phyloP scores from a whole-genome alignment of 441 rosid species.

The Erodium trifolium region DNA sequence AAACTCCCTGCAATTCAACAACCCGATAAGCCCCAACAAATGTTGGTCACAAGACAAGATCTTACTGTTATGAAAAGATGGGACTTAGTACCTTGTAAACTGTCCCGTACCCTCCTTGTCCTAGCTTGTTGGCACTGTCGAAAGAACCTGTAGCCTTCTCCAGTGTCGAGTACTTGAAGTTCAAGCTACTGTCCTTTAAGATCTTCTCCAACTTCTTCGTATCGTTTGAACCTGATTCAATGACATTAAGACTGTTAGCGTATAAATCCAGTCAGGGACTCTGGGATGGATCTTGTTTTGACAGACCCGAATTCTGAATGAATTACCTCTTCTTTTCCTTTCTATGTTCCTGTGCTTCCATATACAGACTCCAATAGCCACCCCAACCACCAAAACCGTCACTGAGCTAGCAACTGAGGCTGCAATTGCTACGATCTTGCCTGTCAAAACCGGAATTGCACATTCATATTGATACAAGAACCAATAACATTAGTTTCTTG shows the following conservation, averaged over 20 bases:
- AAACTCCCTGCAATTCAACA: slow-evolving; percentile 47
- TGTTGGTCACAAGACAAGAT: no score
- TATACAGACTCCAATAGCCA: slow-evolving; percentile 31
- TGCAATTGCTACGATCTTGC: slow-evolving; percentile 31
- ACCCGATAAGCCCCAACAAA: no score
- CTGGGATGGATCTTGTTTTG: no score
- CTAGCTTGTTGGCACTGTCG: slow-evolving; percentile 60
- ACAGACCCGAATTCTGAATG: not conserved
- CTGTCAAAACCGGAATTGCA: slow-evolving; percentile 24
- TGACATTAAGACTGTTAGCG: no score
- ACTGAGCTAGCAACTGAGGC: slow-evolving; percentile 42
- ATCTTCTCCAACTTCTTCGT: slow-evolving; percentile 58
- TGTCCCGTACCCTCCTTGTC: slow-evolving; percentile 95
- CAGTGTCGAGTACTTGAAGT: slow-evolving; percentile 79
- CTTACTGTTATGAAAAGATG: not conserved
- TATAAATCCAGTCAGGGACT: no score
- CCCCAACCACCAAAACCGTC: slow-evolving; percentile 39
- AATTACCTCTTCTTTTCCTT: slow-evolving; percentile 51
- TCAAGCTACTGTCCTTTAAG: slow-evolving; percentile 23
- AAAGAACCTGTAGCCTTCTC: slow-evolving; percentile 86
- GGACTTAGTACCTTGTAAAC: slow-evolving; percentile 63
- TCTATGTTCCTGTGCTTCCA: slow-evolving; percentile 45
- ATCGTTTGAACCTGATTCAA: slow-evolving; percentile 50
- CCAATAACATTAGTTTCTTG: not conserved
- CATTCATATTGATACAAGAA: not conserved